phyloP scores from a whole-genome alignment of 1,284 basidiomycete species.

The Ceratobasidium sp. region DNA sequence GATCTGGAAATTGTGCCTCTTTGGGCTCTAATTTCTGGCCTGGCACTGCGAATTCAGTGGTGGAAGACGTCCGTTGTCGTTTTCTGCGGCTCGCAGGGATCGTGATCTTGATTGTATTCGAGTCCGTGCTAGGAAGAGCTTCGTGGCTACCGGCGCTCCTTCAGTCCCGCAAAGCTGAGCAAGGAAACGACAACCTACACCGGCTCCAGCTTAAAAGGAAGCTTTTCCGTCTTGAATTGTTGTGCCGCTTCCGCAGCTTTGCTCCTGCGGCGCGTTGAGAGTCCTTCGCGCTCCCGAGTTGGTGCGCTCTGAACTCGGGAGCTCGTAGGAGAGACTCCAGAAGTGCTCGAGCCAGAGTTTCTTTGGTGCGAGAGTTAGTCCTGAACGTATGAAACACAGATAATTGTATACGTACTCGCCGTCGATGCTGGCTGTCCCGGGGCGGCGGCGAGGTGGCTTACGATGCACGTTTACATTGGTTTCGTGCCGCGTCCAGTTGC shows the following conservation, averaged over 20 bases:
- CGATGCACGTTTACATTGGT: constrained; percentile 29
- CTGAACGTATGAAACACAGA: neutral
- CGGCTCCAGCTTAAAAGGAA: neutral
- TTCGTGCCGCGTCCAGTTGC: constrained; percentile 34
- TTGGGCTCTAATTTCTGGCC: neutral
- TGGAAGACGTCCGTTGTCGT: constrained; percentile 1
- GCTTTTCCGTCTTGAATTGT: neutral
- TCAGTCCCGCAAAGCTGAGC: constrained; percentile 26
- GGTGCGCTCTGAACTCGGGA: neutral
- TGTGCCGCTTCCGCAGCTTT: constrained; percentile 14
- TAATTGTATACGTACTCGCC: constrained; percentile 11
- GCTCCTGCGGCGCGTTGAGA: constrained; percentile 34
- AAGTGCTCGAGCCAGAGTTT: constrained; percentile 23
- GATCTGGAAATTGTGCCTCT: neutral
- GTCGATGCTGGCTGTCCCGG: constrained; percentile 12
- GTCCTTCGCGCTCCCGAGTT: constrained; percentile 20
- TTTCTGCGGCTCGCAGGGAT: constrained; percentile 21
- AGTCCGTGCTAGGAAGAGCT: neutral
- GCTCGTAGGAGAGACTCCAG: constrained; percentile 13
- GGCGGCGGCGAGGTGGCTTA: constrained; percentile 31
- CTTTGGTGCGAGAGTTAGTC: neutral
- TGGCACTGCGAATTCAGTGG: neutral
- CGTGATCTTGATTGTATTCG: constrained; percentile 16
- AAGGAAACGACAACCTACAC: neutral
- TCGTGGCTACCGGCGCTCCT: constrained; percentile 34